These are phyloP conservation scores for Xylaria sp. DNA, from an alignment of 2,329 filamentous ascomycete species.

Conservation along the genomic window DNA sequence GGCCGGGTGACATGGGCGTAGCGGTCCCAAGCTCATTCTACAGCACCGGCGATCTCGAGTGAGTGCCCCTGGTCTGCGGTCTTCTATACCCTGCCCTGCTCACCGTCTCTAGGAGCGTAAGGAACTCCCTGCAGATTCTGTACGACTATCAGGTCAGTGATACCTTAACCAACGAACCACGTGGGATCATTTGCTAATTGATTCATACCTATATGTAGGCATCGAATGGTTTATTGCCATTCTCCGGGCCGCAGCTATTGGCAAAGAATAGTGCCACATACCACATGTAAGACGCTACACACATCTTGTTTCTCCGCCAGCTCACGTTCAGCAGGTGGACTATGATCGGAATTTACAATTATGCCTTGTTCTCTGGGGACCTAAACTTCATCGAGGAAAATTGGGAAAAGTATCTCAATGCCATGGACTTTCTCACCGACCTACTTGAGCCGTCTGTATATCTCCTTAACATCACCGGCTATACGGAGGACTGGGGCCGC, in stretches of 20 bases:
- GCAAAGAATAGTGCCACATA: constrained; percentile 33
- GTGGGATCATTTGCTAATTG: constrained; percentile 5
- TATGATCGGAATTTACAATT: constrained; percentile 61
- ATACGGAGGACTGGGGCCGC: constrained; percentile 34
- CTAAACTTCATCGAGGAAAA: constrained; percentile 47
- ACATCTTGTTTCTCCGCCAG: neutral
- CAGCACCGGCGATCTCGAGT: constrained; percentile 50
- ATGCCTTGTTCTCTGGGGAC: constrained; percentile 59
- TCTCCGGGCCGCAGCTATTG: constrained; percentile 31
- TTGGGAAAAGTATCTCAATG: constrained; percentile 52
- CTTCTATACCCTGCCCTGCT: constrained; percentile 7
- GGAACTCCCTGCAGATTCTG: constrained; percentile 45
- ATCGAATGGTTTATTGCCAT: constrained; percentile 31
- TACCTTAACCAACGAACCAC: neutral
- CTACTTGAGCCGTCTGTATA: constrained; percentile 28
- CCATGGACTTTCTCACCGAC: constrained; percentile 41
- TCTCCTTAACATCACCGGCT: constrained; percentile 28
- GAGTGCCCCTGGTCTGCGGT: constrained; percentile 1
- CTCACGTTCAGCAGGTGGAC: constrained; percentile 38
- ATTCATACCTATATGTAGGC: constrained; percentile 8
- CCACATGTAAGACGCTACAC: constrained; percentile 34
- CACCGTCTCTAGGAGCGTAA: constrained; percentile 41
- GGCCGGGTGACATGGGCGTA: constrained; percentile 61
- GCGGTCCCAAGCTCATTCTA: constrained; percentile 53
- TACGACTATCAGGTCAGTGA: constrained; percentile 40